These are phyloP conservation scores for Apiospora aurea DNA, from an alignment of 2,329 filamentous ascomycete genomes.

Conservation along the genomic window DNA sequence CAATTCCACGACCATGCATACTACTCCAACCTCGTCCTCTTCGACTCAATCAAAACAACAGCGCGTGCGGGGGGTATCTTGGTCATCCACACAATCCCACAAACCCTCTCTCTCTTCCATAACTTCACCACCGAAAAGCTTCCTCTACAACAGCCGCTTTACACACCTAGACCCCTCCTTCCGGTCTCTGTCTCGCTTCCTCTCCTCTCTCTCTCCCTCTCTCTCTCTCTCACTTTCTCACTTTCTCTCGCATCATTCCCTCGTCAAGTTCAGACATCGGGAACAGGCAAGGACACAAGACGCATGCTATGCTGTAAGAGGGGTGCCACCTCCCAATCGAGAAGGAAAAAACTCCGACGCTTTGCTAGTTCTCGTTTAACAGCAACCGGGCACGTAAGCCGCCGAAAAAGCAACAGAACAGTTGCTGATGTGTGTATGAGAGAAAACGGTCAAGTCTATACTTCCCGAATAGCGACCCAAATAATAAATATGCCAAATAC, in stretches of 20 bases:
- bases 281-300: slow-evolving; percentile 6
- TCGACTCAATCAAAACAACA: neutral
- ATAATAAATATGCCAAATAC: neutral
- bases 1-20: neutral
- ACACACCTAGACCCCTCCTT: neutral
- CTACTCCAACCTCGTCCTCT: neutral
- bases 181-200: neutral
- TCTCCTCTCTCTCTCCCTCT: neutral
- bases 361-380: neutral
- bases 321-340: neutral
- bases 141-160: neutral
- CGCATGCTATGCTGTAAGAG: slow-evolving; percentile 3
- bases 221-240: no score
- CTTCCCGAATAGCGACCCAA: neutral
- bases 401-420: neutral
- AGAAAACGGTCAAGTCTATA: neutral
- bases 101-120: neutral
- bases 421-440: neutral
- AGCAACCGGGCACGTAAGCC: neutral
- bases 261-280: neutral
- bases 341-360: neutral
- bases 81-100: slow-evolving; percentile 20
- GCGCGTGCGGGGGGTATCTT: slow-evolving; percentile 20
- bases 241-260: neutral
- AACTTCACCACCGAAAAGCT: neutral